Base-by-base conservation (phyloP, 2,329 filamentous ascomycete species). In the Penicillium sp. region DNA sequence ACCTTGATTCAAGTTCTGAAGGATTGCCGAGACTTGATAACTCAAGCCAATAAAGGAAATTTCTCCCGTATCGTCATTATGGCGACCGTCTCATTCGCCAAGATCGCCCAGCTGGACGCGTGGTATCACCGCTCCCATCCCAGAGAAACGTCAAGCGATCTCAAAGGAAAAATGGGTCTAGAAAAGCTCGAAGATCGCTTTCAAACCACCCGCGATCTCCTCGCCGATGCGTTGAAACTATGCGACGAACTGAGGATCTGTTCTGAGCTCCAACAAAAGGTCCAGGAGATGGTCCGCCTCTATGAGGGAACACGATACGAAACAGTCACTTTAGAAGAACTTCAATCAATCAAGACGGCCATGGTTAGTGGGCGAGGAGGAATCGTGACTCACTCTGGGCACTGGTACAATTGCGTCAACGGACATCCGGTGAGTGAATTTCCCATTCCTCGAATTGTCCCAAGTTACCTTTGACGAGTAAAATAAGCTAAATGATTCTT, bases 381-480 rank as follows among this genome's bases (percentile, higher is more conserved):
- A 44, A 48, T 57, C 2, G 54, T 49, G 21, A 54, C 54, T 39
- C 28, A 57, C 34, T 50, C 54, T 52, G 39, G 56, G 21, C 48
- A 58, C 49, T 54, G 47, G 53, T 56, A 58, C 48, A 58, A 60
- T 47, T 51, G 54, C 44, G 42, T 43, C 23, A 54, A 57, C 7
- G 51, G 52, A 43, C 49, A 59, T 51, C 54, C 49, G 15, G 57
- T 57, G 18, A 51, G 48, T 54, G 29, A 15, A 34, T 8, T 34
- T 38, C 41, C 47, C 21, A 36, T n/a, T n/a, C 21, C 23, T 13
- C 31, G n/a, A 29, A 4, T 18, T 21, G 42, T 18, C 36, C 8
- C 33, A 38, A 38, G 16, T 42, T 21, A 49, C 31, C 29, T 39
- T 34, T 10, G 6, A 5, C 6, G 13, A 3, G 4, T 23, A 31